A percentile compares a stretch with the other conserved stretches of the same genome.
Evolutionary conservation across 106 monocot genomes (phyloP).

Genomic region (Allium sativum): DNA sequence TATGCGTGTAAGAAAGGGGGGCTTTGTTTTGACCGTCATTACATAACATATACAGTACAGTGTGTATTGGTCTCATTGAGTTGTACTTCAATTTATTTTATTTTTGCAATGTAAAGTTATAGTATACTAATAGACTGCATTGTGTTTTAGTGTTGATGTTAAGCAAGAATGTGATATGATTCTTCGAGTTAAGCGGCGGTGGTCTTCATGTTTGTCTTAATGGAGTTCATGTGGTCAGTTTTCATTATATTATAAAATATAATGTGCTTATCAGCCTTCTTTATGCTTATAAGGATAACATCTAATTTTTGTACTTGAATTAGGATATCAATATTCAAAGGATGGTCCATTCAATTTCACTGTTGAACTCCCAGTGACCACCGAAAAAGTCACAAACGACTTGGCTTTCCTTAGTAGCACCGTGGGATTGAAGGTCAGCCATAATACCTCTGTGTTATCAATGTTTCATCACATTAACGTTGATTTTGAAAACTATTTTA

Average conservation of each 20-base stretch:
- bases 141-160: slow-evolving; percentile 14
- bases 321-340: slow-evolving; percentile 36
- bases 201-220: slow-evolving; percentile 59
- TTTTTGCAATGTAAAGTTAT: background rate
- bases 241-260: background rate
- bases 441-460: background rate
- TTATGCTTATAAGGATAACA: background rate
- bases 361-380: slow-evolving; percentile 15
- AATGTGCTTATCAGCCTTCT: background rate
- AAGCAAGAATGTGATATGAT: slow-evolving; percentile 12
- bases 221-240: slow-evolving; percentile 36
- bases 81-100: background rate
- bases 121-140: no score
- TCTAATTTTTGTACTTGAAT: background rate
- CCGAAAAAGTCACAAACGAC: slow-evolving; percentile 34
- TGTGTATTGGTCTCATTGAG: background rate
- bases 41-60: no score
- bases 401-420: slow-evolving; percentile 66
- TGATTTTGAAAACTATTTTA: no score
- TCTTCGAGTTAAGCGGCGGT: slow-evolving; percentile 46
- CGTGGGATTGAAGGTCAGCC: slow-evolving; percentile 56
- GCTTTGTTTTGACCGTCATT: no score
- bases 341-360: slow-evolving; percentile 31
- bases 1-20: no score
- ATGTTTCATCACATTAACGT: background rate